These are phyloP conservation scores for Saururus chinensis DNA, from an alignment of 164 flowering plant genomes.

Conservation along the genomic window DNA sequence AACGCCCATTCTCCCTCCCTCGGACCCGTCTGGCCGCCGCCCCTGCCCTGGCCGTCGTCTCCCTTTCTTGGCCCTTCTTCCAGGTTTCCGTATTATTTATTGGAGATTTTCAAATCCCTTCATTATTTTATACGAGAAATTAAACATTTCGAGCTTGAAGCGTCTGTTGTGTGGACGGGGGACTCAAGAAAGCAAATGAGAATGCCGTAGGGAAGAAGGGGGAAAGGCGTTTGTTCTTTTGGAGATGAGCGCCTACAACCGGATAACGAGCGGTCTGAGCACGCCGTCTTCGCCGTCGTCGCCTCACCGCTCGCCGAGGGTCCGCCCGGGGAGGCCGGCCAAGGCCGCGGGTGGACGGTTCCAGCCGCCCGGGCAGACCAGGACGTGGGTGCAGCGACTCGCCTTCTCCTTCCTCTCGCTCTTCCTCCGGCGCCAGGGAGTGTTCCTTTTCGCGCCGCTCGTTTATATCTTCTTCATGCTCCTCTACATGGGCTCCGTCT, in stretches of 20 bases:
- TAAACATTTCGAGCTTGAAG: too few relatives aligned
- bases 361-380: constrained; percentile 14
- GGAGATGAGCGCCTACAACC: constrained; percentile 48
- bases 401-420: constrained; percentile 58
- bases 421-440: constrained; percentile 66
- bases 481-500: constrained; percentile 69
- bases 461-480: constrained; percentile 75
- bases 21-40: too few relatives aligned
- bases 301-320: constrained; percentile 57
- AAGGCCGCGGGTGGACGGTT: constrained; percentile 18
- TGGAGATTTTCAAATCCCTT: too few relatives aligned
- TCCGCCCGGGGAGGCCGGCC: constrained; percentile 20
- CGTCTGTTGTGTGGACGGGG: too few relatives aligned
- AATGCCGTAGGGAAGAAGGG: not conserved
- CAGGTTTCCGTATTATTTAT: too few relatives aligned
- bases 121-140: too few relatives aligned
- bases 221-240: not conserved
- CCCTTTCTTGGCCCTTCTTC: too few relatives aligned
- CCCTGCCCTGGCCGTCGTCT: too few relatives aligned
- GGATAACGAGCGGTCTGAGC: constrained; percentile 50
- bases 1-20: too few relatives aligned
- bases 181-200: not conserved
- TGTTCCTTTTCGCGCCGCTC: constrained; percentile 73
- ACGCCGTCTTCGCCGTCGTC: constrained; percentile 46
- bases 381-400: constrained; percentile 27